phyloP scores from a whole-genome alignment of 2,329 filamentous ascomycete genomes.

The Calonectria henricotiae region DNA sequence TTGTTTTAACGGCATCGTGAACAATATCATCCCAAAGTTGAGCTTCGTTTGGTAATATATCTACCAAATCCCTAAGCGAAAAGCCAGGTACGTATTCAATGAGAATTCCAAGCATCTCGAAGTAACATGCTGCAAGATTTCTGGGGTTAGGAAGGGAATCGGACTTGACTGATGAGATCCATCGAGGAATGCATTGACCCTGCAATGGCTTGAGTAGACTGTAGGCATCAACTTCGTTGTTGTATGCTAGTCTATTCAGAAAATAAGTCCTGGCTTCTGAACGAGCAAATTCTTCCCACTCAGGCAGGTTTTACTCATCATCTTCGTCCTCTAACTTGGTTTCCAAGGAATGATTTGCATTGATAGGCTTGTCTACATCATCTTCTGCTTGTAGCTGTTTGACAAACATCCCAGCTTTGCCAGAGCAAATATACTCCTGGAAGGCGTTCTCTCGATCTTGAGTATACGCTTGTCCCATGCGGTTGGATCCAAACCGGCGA shows the following conservation, averaged over 20 bases:
- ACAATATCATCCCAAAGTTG: slow-evolving; percentile 8
- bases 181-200: slow-evolving; percentile 11
- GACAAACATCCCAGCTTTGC: no score
- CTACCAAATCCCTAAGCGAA: neutral
- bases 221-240: neutral
- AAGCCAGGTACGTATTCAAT: slow-evolving; percentile 9
- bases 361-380: neutral
- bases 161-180: slow-evolving; percentile 2
- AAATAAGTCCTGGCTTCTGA: neutral
- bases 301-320: neutral
- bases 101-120: slow-evolving; percentile 18
- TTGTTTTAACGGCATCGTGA: slow-evolving; percentile 20
- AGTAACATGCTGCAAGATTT: neutral
- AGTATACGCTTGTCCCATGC: no score
- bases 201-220: slow-evolving; percentile 5
- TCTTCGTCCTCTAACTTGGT: neutral
- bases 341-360: neutral
- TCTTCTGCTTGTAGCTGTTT: no score
- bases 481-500: no score
- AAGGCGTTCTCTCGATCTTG: no score
- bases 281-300: neutral
- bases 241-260: neutral
- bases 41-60: neutral
- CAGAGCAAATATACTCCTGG: no score
- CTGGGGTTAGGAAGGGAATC: neutral